These are phyloP conservation scores for Suaeda aralocaspica DNA, from an alignment of 148 eudicot species.

Conservation along the genomic window DNA sequence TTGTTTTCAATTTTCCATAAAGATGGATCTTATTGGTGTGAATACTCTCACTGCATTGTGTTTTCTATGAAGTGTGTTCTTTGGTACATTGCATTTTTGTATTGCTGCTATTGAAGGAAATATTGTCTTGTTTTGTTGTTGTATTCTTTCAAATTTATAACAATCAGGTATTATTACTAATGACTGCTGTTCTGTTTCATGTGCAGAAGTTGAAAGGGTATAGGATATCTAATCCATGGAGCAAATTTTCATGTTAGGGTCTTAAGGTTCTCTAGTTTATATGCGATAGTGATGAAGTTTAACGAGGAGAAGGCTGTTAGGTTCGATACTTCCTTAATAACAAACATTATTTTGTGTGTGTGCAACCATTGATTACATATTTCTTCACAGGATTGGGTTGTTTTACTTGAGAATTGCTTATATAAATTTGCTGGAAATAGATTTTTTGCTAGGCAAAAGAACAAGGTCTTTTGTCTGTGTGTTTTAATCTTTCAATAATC, in stretches of 20 bases:
- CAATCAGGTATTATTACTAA: neutral
- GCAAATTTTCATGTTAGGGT: neutral
- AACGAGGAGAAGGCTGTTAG: slow-evolving; percentile 33
- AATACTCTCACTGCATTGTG: too few relatives aligned
- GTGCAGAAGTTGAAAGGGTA: slow-evolving; percentile 5
- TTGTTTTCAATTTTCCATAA: too few relatives aligned
- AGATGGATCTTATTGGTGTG: too few relatives aligned
- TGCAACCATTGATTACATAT: neutral
- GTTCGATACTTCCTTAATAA: slow-evolving; percentile 14
- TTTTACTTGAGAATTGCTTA: neutral
- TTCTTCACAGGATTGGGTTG: neutral
- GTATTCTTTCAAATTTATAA: neutral
- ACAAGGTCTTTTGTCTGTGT: neutral
- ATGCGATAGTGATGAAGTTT: slow-evolving; percentile 24
- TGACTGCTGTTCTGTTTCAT: slow-evolving; percentile 9
- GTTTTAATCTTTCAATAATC: neutral
- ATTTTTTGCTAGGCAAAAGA: neutral
- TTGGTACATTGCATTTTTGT: neutral
- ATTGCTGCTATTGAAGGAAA: neutral
- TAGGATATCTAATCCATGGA: slow-evolving; percentile 9
- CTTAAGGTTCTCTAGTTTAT: neutral
- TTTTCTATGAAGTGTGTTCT: neutral
- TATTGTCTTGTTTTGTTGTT: neutral
- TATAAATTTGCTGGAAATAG: neutral
- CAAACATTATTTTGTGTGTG: neutral